A percentile compares a stretch with the other conserved stretches of the same genome.
Conservation (phyloP, 441 rosid species). For the Biscutella auriculata region DNA sequence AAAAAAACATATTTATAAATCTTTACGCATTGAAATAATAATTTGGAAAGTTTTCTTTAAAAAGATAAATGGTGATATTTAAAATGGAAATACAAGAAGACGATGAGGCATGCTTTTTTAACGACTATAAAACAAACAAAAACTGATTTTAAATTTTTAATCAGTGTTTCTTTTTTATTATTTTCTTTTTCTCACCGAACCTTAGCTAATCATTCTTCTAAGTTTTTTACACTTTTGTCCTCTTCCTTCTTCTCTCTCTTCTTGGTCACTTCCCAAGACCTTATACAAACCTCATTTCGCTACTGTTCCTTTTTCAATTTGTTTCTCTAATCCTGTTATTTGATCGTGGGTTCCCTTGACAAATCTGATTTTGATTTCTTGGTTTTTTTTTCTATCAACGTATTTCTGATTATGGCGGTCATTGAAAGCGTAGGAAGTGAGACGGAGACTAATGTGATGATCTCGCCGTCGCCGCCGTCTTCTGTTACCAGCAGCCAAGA, state of each 20-base stretch:
- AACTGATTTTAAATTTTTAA: too few relatives aligned
- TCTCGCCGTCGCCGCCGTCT: constrained; percentile 30
- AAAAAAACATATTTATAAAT: too few relatives aligned
- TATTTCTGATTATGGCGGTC: constrained; percentile 38
- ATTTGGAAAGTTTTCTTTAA: too few relatives aligned
- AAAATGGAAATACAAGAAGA: too few relatives aligned
- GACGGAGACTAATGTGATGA: constrained; percentile 22
- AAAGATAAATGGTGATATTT: too few relatives aligned
- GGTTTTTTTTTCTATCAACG: background rate
- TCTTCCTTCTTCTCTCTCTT: constrained; percentile 7
- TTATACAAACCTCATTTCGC: constrained; percentile 8
- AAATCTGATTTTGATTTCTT: constrained; percentile 11
- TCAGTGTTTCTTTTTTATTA: too few relatives aligned
- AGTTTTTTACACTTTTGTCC: constrained; percentile 14
- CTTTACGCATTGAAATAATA: too few relatives aligned
- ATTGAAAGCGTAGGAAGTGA: constrained; percentile 39
- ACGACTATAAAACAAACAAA: too few relatives aligned
- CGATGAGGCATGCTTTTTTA: too few relatives aligned
- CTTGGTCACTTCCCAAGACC: constrained; percentile 14
- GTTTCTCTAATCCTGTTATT: background rate
- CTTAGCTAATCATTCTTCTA: background rate
- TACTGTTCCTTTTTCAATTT: constrained; percentile 9
- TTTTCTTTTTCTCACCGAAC: background rate
- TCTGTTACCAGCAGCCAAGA: constrained; percentile 32
- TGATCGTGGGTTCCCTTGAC: constrained; percentile 15